These are phyloP conservation scores for Sporobolus alterniflorus DNA, from an alignment of 202 grass and related monocot genomes.

Conservation along the genomic window DNA sequence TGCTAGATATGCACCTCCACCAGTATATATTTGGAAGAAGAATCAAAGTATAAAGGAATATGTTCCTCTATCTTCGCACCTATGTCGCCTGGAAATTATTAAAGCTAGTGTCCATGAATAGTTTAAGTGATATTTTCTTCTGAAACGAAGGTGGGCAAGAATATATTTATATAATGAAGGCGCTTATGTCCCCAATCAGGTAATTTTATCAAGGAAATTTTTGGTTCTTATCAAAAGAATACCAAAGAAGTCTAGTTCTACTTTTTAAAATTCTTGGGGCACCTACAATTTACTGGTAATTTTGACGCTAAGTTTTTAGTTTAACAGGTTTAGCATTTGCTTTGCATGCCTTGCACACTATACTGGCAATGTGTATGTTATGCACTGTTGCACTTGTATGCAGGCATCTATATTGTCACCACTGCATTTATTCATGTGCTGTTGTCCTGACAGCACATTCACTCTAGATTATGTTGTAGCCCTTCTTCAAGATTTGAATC, in stretches of 20 bases:
- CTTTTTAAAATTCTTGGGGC: neutral
- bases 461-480: neutral
- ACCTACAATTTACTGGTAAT: slow-evolving; percentile 22
- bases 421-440: slow-evolving; percentile 22
- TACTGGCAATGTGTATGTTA: neutral
- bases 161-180: slow-evolving; percentile 16
- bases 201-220: neutral
- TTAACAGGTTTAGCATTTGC: slow-evolving; percentile 21
- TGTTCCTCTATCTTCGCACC: slow-evolving; percentile 34
- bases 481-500: neutral
- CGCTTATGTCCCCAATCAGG: neutral
- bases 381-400: neutral
- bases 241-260: slow-evolving; percentile 13
- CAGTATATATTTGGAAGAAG: slow-evolving; percentile 50
- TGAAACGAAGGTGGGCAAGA: neutral
- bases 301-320: neutral
- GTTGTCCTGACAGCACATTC: slow-evolving; percentile 17
- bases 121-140: slow-evolving; percentile 18
- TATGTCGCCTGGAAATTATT: slow-evolving; percentile 40
- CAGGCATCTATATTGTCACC: neutral
- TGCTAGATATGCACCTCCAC: slow-evolving; percentile 55
- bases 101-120: slow-evolving; percentile 28
- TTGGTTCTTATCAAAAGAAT: slow-evolving; percentile 18
- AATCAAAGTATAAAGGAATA: slow-evolving; percentile 59
- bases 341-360: slow-evolving; percentile 12